phyloP scores from a whole-genome alignment of 116 monocot species.

The Phalaenopsis hybrid region DNA sequence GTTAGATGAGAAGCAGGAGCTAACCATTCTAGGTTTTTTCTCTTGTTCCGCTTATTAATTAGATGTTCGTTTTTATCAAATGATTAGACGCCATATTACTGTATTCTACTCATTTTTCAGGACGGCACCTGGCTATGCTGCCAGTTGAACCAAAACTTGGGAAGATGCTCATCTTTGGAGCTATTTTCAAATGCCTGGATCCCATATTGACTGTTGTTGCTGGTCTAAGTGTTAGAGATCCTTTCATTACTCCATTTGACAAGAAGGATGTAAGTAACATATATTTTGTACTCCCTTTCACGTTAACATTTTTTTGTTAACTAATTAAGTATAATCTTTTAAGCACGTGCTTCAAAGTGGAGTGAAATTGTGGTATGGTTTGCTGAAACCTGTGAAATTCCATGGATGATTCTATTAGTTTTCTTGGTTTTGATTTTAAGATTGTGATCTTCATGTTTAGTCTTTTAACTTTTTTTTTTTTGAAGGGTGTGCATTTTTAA shows the following conservation, averaged over 20 bases:
- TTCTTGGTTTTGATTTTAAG: background rate
- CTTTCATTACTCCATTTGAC: conserved; percentile 92
- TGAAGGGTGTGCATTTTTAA: no score
- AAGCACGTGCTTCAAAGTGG: background rate
- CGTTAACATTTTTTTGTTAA: background rate
- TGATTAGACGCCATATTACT: background rate
- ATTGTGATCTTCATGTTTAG: background rate
- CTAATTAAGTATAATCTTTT: background rate
- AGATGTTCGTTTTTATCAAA: background rate
- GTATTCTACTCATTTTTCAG: conserved; percentile 30
- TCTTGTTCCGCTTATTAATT: background rate
- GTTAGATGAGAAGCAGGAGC: conserved; percentile 79
- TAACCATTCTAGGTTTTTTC: conserved; percentile 70
- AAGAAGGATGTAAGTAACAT: conserved; percentile 84
- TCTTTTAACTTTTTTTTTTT: no score
- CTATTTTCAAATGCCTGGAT: conserved; percentile 93
- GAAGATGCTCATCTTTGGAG: conserved; percentile 94
- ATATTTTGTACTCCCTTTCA: background rate
- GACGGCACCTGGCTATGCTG: conserved; percentile 73
- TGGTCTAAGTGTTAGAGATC: conserved; percentile 95
- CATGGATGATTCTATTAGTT: background rate
- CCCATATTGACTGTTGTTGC: conserved; percentile 94
- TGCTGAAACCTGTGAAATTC: background rate
- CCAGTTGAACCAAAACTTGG: conserved; percentile 98
- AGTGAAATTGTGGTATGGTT: background rate